Evolutionary conservation across 2,329 filamentous ascomycete species (phyloP).

Genomic region (Aspergillus flavus): DNA sequence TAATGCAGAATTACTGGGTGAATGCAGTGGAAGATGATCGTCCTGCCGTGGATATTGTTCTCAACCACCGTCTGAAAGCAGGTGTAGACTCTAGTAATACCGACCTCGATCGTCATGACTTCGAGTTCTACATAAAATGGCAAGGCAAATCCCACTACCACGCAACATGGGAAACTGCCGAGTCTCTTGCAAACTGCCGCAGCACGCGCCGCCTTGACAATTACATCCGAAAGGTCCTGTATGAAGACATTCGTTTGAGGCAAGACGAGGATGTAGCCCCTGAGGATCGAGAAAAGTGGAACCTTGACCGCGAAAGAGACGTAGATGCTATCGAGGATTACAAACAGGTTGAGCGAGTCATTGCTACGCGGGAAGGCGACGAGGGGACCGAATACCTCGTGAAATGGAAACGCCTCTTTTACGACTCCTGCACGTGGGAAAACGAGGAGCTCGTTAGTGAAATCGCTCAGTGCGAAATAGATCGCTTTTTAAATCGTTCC

Average conservation of each 20-base stretch:
- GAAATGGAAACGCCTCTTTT: constrained; percentile 95
- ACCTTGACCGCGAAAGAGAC: constrained; percentile 89
- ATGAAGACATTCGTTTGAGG: constrained; percentile 75
- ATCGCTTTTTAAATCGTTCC: constrained; percentile 83
- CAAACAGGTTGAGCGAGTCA: constrained; percentile 89
- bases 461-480: constrained; percentile 85
- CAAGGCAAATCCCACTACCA: constrained; percentile 93
- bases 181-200: constrained; percentile 72
- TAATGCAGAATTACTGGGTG: constrained; percentile 71
- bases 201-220: constrained; percentile 91
- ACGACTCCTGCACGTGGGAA: constrained; percentile 97
- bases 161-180: constrained; percentile 88
- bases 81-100: constrained; percentile 52
- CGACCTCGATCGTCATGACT: constrained; percentile 63
- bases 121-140: constrained; percentile 95
- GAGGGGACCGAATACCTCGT: constrained; percentile 86
- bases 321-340: constrained; percentile 87
- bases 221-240: constrained; percentile 83
- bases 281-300: constrained; percentile 90
- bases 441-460: constrained; percentile 71
- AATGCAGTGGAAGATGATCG: constrained; percentile 71
- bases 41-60: constrained; percentile 86
- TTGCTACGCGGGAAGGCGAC: constrained; percentile 78
- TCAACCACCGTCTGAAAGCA: constrained; percentile 80
- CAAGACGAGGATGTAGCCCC: constrained; percentile 74